Evolutionary conservation across 2,329 filamentous ascomycete species (phyloP).

Genomic region (Fusarium torulosum): DNA sequence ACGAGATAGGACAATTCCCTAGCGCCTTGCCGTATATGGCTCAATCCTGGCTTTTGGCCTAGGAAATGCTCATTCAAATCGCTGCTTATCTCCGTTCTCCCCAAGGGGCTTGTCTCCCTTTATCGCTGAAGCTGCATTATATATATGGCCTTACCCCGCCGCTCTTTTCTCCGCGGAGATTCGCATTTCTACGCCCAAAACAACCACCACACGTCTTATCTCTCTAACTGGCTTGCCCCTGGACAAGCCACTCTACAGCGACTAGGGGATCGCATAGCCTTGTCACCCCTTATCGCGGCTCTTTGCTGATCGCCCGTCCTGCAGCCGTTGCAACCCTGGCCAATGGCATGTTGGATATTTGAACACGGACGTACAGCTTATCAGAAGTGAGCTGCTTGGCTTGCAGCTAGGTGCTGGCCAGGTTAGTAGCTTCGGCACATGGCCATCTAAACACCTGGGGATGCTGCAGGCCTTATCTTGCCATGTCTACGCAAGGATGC

Average conservation of each 20-base stretch:
- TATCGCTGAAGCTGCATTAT: constrained; percentile 35
- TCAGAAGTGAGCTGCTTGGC: constrained; percentile 43
- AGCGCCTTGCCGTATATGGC: constrained; percentile 15
- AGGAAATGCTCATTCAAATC: constrained; percentile 6
- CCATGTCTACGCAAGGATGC: constrained; percentile 24
- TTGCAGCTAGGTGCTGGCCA: constrained; percentile 40
- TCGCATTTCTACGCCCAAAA: constrained; percentile 36
- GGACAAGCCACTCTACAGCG: constrained; percentile 18
- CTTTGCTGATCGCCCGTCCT: constrained; percentile 32
- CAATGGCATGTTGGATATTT: constrained; percentile 43
- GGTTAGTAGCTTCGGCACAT: constrained; percentile 35
- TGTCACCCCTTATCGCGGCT: constrained; percentile 32
- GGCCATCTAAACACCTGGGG: constrained; percentile 22
- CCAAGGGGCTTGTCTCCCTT: constrained; percentile 18
- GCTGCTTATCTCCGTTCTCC: constrained; percentile 33
- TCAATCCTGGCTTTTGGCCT: constrained; percentile 6
- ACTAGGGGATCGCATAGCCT: constrained; percentile 34
- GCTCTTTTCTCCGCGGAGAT: constrained; percentile 46
- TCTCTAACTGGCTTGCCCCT: constrained; percentile 19
- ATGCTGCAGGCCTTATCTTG: constrained; percentile 43
- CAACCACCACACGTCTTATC: constrained; percentile 43
- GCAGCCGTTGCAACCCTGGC: constrained; percentile 28
- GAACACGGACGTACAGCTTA: constrained; percentile 40
- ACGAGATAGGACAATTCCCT: constrained; percentile 30
- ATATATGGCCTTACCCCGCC: constrained; percentile 41